Evolutionary conservation across 2,329 filamentous ascomycete genomes (phyloP), one percentile per base, ranked within the genome.

Genomic region (Paecilomyces dactylethromorphus): DNA sequence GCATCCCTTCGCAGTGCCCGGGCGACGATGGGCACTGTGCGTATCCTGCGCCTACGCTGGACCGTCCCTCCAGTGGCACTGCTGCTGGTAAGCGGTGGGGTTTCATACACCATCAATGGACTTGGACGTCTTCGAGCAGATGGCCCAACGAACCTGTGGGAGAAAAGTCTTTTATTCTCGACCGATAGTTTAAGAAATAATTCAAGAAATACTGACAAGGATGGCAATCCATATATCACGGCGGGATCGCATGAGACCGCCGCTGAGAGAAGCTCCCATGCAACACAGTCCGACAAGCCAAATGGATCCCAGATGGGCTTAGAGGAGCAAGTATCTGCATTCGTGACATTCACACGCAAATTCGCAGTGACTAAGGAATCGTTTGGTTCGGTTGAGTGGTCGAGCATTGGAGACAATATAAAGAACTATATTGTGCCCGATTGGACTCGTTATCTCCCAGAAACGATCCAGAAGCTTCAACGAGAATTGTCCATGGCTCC

Each of bases 401-500:
- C 74, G 31, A 72, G 75, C 12, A 63, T 84, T 53, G 74, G 76
- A 18, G 79, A 81, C 55, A 81, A 76, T 21, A 77, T 96, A 26
- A 86, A 88, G 39, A 87, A 85, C 68, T 82, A 84, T 63, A 86
- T 97, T 33, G 75, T 95, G 2, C 93, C 93, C 0, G 86, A 89
- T 50, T 97, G 93, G 93, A 86, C 89, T 33, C 88, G 86, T 63
- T 71, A 85, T 50, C 78, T 97, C 18, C 92, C 92, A 0, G 87
- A 81, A 2, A 91, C 90, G 57, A 78, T 95, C 58, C 82, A 84
- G 60, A 97, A 96, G 73, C 82, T 97, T 33, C 92, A 96, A 71
- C 84, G 85, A 22, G 93, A 97, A 75, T 80, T 97, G 15, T 94
- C 91, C 33, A 88, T 94, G 85, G 85, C 88, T 0, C 90, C 91